These are phyloP conservation scores for Pluteus cervinus DNA, from an alignment of 768 basidiomycete genomes.

Conservation along the genomic window DNA sequence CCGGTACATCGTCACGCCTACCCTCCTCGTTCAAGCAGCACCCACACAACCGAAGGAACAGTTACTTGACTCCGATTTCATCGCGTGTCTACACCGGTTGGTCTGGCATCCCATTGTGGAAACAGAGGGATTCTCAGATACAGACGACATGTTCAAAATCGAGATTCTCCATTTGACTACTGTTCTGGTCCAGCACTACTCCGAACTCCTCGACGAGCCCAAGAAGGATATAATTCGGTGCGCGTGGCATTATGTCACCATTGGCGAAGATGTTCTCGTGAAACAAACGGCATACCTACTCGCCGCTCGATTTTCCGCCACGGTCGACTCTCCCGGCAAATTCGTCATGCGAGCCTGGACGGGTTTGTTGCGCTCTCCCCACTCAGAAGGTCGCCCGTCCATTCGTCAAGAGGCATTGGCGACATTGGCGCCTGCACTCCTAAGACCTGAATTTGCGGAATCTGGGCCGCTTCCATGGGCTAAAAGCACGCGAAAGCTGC, in stretches of 20 bases:
- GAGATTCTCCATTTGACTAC: constrained; percentile 89
- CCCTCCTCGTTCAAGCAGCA: constrained; percentile 70
- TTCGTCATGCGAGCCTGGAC: constrained; percentile 90
- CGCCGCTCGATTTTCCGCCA: constrained; percentile 86
- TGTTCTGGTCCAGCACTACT: constrained; percentile 79
- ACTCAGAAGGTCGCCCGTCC: constrained; percentile 64
- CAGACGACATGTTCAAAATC: constrained; percentile 84
- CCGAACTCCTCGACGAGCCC: constrained; percentile 69
- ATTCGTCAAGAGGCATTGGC: constrained; percentile 83
- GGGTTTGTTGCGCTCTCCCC: constrained; percentile 75
- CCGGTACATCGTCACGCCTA: constrained; percentile 84
- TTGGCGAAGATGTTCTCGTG: constrained; percentile 80
- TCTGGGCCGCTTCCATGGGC: constrained; percentile 76
- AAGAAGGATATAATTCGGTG: constrained; percentile 92
- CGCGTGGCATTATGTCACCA: constrained; percentile 81
- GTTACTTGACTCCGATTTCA: constrained; percentile 66
- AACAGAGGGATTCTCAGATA: constrained; percentile 40
- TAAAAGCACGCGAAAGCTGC: constrained; percentile 71
- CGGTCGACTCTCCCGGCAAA: constrained; percentile 84
- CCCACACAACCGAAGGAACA: constrained; percentile 45
- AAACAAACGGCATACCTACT: constrained; percentile 91
- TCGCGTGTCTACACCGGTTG: constrained; percentile 60
- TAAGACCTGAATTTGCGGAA: constrained; percentile 51
- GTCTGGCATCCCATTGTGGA: constrained; percentile 81
- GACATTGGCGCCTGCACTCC: constrained; percentile 78